These are phyloP conservation scores for Carex parvula DNA, from an alignment of 176 grass and related monocot genomes.

Conservation along the genomic window DNA sequence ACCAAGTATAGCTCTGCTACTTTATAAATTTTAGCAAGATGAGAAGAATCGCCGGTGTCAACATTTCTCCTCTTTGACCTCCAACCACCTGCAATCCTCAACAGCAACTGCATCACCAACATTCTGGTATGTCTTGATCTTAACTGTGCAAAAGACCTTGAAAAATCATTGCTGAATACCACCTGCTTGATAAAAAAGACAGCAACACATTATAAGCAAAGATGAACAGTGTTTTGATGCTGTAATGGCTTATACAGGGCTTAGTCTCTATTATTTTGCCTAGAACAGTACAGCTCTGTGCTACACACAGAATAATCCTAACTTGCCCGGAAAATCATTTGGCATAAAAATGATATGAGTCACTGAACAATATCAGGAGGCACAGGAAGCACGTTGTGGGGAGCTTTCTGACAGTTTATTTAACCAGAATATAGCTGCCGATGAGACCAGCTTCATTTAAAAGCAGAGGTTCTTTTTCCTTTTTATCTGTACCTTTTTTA, in stretches of 20 bases:
- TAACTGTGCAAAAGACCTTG: conserved; percentile 50
- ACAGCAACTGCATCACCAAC: conserved; percentile 53
- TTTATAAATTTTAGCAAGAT: conserved; percentile 41
- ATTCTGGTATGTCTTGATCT: conserved; percentile 41
- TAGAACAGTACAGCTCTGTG: too few relatives aligned
- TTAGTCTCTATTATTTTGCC: too few relatives aligned
- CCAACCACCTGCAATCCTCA: conserved; percentile 59
- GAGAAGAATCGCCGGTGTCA: conserved; percentile 30
- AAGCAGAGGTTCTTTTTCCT: too few relatives aligned
- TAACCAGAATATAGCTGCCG: too few relatives aligned
- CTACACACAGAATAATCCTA: too few relatives aligned
- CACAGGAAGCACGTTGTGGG: background rate
- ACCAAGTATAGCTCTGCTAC: conserved; percentile 50
- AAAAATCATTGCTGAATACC: conserved; percentile 68
- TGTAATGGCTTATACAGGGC: background rate
- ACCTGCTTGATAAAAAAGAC: conserved; percentile 34
- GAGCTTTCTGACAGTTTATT: background rate
- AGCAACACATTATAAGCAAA: background rate
- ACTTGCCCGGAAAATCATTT: too few relatives aligned
- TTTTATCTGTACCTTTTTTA: too few relatives aligned
- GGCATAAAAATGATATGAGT: too few relatives aligned
- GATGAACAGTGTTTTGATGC: background rate
- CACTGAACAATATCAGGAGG: too few relatives aligned
- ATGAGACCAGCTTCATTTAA: too few relatives aligned
- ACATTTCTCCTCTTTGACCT: conserved; percentile 28